Percentiles rank a stretch among this genome's conserved stretches.
These are phyloP conservation scores for Spergularia azorica DNA, from an alignment of 179 eudicot species.

Conservation along the genomic window DNA sequence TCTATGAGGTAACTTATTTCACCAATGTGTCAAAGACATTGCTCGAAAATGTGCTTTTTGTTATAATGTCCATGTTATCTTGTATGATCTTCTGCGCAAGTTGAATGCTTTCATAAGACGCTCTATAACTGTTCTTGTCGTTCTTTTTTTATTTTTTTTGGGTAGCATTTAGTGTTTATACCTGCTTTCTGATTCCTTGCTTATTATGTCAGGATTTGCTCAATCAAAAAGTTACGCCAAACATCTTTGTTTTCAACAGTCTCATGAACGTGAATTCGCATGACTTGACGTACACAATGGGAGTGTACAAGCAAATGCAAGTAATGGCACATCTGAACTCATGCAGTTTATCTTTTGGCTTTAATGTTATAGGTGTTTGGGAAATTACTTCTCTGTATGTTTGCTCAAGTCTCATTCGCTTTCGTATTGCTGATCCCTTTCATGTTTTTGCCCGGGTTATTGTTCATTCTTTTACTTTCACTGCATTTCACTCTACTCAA, in stretches of 20 bases:
- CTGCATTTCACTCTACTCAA: not conserved
- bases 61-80: not conserved
- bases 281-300: conserved; percentile 75
- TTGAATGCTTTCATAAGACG: too few species aligned
- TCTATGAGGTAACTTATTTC: conserved; percentile 69
- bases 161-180: not conserved
- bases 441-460: not conserved
- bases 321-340: conserved; percentile 41
- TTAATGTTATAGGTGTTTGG: not conserved
- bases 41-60: not conserved
- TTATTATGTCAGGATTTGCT: conserved; percentile 65
- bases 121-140: too few species aligned
- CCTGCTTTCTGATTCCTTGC: conserved; percentile 15
- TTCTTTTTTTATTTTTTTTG: too few species aligned
- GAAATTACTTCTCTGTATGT: not conserved
- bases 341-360: not conserved
- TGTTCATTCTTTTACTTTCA: not conserved
- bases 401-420: not conserved
- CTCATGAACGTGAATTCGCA: conserved; percentile 91
- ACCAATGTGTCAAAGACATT: conserved; percentile 3
- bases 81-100: not conserved
- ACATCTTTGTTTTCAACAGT: conserved; percentile 86
- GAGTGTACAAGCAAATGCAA: conserved; percentile 78
- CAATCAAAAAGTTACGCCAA: conserved; percentile 63
- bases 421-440: not conserved